Evolutionary conservation across 1,284 basidiomycete species (phyloP).

Genomic region (Tausonia pullulans): DNA sequence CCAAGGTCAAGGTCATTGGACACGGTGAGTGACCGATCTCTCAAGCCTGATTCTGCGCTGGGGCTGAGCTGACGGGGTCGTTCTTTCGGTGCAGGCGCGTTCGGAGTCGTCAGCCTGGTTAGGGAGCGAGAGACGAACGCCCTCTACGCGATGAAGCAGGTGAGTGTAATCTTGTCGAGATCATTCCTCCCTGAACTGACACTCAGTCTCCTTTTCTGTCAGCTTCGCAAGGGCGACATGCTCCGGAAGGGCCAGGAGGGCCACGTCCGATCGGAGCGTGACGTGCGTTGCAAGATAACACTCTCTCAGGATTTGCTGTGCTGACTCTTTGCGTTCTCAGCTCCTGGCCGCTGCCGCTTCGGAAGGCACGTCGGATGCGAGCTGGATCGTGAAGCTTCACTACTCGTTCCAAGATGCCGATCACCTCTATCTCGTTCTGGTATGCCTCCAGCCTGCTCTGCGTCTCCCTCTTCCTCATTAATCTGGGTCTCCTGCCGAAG

Average conservation of each 20-base stretch:
- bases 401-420: constrained; percentile 89
- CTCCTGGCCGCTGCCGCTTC: constrained; percentile 46
- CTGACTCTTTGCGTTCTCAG: constrained; percentile 18
- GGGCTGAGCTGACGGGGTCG: background rate
- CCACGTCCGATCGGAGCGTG: constrained; percentile 81
- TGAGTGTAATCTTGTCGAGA: constrained; percentile 34
- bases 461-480: constrained; percentile 1
- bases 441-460: constrained; percentile 20
- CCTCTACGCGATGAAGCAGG: constrained; percentile 94
- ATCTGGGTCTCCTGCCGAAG: constrained; percentile 38
- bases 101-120: constrained; percentile 90
- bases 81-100: constrained; percentile 51
- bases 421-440: constrained; percentile 67
- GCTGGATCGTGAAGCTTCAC: constrained; percentile 87
- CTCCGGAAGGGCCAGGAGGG: constrained; percentile 96
- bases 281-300: constrained; percentile 39
- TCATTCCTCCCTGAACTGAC: constrained; percentile 22
- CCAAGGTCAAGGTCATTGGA: constrained; percentile 87
- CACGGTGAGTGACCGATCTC: constrained; percentile 50
- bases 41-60: background rate
- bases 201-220: constrained; percentile 23
- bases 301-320: background rate
- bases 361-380: constrained; percentile 43
- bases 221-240: constrained; percentile 94
- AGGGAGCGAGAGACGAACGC: constrained; percentile 65